phyloP scores from a whole-genome alignment of 2,329 filamentous ascomycete genomes.

The Didymellaceae sp. region DNA sequence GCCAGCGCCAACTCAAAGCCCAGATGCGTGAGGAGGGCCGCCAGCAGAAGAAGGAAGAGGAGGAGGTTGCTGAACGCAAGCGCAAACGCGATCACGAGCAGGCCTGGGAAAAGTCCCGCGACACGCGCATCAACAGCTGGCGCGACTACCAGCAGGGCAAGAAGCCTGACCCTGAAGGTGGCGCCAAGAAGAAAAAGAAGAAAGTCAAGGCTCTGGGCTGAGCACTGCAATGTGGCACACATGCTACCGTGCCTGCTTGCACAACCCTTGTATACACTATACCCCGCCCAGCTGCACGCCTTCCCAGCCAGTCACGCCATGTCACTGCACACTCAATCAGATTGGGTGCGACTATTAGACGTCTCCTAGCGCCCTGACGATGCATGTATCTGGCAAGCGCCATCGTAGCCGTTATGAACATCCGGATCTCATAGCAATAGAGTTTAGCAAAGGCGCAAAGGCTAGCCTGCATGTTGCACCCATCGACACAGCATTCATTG shows the following conservation, averaged over 20 bases:
- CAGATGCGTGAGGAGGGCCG: conserved; percentile 97
- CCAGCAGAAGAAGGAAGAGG: conserved; percentile 83
- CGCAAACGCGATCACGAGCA: conserved; percentile 82
- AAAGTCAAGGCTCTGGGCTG: conserved; percentile 62
- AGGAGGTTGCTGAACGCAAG: conserved; percentile 72
- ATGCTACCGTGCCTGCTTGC: neutral
- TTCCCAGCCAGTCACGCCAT: neutral
- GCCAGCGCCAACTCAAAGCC: conserved; percentile 84
- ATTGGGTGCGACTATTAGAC: too few species aligned
- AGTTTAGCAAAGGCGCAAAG: conserved; percentile 11
- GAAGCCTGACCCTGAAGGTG: conserved; percentile 54
- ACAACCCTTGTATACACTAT: neutral
- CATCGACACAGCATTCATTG: neutral
- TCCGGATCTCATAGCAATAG: neutral
- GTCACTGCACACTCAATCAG: neutral
- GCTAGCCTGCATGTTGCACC: conserved; percentile 2
- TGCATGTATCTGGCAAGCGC: neutral
- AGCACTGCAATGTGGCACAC: conserved; percentile 4
- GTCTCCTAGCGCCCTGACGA: too few species aligned
- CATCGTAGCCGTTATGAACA: too few species aligned
- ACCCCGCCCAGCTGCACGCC: neutral
- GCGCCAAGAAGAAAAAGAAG: conserved; percentile 57
- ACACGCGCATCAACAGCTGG: conserved; percentile 93
- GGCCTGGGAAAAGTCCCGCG: conserved; percentile 92
- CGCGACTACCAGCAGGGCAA: conserved; percentile 80